Evolutionary conservation across 1,139 yeast genomes (phyloP).

Genomic region (Saccharomyces hybrid): DNA sequence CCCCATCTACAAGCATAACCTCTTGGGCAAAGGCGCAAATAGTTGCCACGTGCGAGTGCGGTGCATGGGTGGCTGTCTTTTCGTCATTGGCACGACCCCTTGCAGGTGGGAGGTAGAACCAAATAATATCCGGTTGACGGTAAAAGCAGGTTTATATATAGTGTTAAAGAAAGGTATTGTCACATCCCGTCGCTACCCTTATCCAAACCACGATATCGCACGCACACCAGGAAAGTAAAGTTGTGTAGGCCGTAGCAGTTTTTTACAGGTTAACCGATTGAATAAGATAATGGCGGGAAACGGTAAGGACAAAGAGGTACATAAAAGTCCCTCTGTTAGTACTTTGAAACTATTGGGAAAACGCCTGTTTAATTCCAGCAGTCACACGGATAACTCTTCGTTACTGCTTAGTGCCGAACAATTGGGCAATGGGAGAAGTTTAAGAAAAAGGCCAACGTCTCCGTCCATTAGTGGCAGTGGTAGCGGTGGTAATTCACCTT

Average conservation of each 20-base stretch:
- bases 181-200: no score
- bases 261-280: neutral
- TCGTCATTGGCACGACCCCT: slow-evolving; percentile 1
- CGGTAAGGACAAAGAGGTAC: slow-evolving; percentile 3
- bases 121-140: neutral
- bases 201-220: neutral
- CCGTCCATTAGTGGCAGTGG: neutral
- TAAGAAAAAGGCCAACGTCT: slow-evolving; percentile 1
- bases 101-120: neutral
- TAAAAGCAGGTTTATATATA: neutral
- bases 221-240: neutral
- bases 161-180: neutral
- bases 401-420: neutral
- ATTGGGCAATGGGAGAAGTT: neutral
- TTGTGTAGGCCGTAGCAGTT: neutral
- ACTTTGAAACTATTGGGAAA: slow-evolving; percentile 20
- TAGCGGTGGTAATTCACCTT: slow-evolving; percentile 1
- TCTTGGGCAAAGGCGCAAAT: neutral
- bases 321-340: slow-evolving; percentile 13
- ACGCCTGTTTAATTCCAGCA: slow-evolving; percentile 8
- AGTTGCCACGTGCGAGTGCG: neutral
- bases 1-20: neutral
- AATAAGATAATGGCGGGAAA: neutral
- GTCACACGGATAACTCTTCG: neutral
- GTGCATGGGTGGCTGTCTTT: neutral